Evolutionary conservation across 345 rosid species (phyloP).

Genomic region (Erysimum cheiranthoides): DNA sequence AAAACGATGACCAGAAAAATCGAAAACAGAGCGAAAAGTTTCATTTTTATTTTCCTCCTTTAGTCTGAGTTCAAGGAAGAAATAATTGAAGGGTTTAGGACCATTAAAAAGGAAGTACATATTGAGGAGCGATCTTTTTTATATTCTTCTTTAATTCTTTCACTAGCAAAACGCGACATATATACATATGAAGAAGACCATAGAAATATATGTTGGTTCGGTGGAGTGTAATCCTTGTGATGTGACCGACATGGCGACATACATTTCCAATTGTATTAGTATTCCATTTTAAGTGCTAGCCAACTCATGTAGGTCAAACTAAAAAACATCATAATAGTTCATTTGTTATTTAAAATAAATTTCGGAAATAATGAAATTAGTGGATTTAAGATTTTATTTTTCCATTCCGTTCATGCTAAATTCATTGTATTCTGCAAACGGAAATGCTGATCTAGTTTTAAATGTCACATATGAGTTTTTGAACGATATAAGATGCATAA

Average conservation of each 20-base stretch:
- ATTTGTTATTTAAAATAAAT: too few relatives aligned
- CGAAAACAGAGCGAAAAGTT: neutral
- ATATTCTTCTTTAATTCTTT: neutral
- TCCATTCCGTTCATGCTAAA: too few relatives aligned
- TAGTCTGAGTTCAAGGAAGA: neutral
- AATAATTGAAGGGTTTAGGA: neutral
- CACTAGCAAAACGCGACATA: constrained; percentile 13
- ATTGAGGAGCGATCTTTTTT: neutral
- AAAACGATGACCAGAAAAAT: constrained; percentile 3
- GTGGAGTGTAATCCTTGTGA: neutral
- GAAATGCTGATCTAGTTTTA: too few relatives aligned
- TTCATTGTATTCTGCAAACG: too few relatives aligned
- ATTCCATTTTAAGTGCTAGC: too few relatives aligned
- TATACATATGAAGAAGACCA: neutral
- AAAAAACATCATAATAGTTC: too few relatives aligned
- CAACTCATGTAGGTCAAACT: too few relatives aligned
- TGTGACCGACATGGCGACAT: neutral
- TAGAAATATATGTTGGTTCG: neutral
- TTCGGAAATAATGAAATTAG: too few relatives aligned
- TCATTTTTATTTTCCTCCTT: constrained; percentile 10
- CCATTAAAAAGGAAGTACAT: neutral
- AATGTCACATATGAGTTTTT: too few relatives aligned
- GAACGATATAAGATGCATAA: too few relatives aligned
- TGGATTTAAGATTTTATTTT: too few relatives aligned
- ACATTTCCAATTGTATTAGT: too few relatives aligned